Evolutionary conservation across 2,329 filamentous ascomycete genomes (phyloP), one percentile per base, ranked within the genome.

Genomic region (Ampelomyces quisqualis): DNA sequence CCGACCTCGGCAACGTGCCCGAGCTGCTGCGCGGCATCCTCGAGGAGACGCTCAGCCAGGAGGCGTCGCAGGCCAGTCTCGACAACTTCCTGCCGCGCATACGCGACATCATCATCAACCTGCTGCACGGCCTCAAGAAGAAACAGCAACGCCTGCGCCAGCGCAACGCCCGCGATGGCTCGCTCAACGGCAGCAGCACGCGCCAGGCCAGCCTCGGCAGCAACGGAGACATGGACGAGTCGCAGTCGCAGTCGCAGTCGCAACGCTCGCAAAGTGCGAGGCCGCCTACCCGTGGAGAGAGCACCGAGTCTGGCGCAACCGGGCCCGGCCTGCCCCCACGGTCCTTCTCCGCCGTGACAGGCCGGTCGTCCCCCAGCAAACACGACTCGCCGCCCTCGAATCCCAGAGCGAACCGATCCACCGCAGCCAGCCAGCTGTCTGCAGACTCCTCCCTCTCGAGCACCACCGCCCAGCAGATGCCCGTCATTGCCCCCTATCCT

Each of bases 31-130:
- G 93, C 57, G 84, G 84, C 45, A 97, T 98, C 42, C 79, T 98
- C 39, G 93, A 98, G 70, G 88, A 95, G 42, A 98, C 93, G 1
- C 77, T 98, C 23, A 97, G 91, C 68, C 93, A 98, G 64, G 90
- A 97, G 71, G 93, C 93, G 4, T 96, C 88, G 56, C 84, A 90
- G 34, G 85, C 94, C 64, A 96, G 90, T 68, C 77, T 98, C 46
- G 93, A 98, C 67, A 87, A 86, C 65, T 98, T 95, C 67, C 75
- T 98, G 21, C 93, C 93, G 1, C 82, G 87, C 44, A 98, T 98
- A 67, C 84, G 93, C 58, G 93, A 98, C 68, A 98, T 98, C 60
- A 98, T 98, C 64, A 97, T 98, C 69, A 96, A 95, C 65, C 77
- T 98, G 20, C 79, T 98, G 7, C 93, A 98, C 66, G 93, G 93